Base-by-base conservation (phyloP, 305 asterid species). In the Solanum hybrid region DNA sequence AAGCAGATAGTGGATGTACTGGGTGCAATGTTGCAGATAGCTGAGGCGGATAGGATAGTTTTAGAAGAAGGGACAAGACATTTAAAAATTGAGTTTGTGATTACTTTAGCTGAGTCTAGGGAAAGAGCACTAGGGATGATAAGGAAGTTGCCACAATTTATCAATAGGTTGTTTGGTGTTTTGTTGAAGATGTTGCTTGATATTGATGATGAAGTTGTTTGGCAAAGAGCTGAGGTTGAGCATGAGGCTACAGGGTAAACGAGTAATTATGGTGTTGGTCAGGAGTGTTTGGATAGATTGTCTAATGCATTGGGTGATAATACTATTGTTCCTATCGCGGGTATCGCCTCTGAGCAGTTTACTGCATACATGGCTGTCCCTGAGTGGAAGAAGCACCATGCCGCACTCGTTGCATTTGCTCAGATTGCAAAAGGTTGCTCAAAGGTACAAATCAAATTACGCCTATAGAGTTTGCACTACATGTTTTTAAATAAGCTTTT, bases 101-200 rank as follows among this genome's bases (percentile, higher is more conserved):
- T 96, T 76, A 95, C 98, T 26, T 91, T 95, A 88, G 97, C 97
- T 0, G 98, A 95, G 91, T 97, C 98, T 0, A 92, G 97, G 88
- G 97, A 96, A 89, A 92, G 98, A 90, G 97, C 97, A 0, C 98
- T 98, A 0, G 98, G 99, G 82, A 95, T 96, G 98, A 95, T 96
- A 97, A 95, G 98, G 90, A 96, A 95, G 91, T 86, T 96, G 93
- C 98, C 98, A 0, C 97, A 95, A 86, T 95, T 94, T 85, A 94
- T 96, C 84, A 94, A 95, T 91, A 92, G 95, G 90, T 89, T 95
- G 38, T 95, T 95, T 91, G 94, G 94, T 2, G 96, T 94, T 85
- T 91, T 96, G 82, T 93, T 96, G 98, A 95, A 89, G 86, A 93
- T 96, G 98, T 92, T 95, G 35, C 90, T 94, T 91, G 98, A 96